Evolutionary conservation across 805 yeast species (phyloP).

Genomic region (Naumovozyma castellii): DNA sequence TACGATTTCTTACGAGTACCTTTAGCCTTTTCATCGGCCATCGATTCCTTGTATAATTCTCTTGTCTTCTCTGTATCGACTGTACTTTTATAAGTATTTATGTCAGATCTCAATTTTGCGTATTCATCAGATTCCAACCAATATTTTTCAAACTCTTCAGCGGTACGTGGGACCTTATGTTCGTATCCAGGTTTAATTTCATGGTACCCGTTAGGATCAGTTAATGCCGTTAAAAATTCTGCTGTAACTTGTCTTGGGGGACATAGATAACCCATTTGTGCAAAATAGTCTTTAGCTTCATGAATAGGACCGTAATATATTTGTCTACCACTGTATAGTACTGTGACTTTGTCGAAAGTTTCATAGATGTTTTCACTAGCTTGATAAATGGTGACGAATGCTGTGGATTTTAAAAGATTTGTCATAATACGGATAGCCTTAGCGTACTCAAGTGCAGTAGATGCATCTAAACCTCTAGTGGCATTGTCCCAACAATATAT

Average conservation of each 20-base stretch:
- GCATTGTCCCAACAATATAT: conserved; percentile 64
- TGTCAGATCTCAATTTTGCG: conserved; percentile 32
- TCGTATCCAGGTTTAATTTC: conserved; percentile 36
- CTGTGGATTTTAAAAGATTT: conserved; percentile 39
- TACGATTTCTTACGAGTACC: conserved; percentile 15
- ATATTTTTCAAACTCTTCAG: conserved; percentile 45
- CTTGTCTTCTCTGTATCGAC: conserved; percentile 29
- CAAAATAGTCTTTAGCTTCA: conserved; percentile 43
- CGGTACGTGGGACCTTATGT: conserved; percentile 42
- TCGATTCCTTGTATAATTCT: conserved; percentile 24
- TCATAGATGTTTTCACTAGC: conserved; percentile 48
- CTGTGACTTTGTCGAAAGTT: conserved; percentile 44
- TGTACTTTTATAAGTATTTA: conserved; percentile 31
- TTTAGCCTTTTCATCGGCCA: conserved; percentile 25
- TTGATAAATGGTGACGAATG: conserved; percentile 52
- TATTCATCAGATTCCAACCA: conserved; percentile 37
- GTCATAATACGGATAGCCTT: conserved; percentile 51
- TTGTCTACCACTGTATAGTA: conserved; percentile 44
- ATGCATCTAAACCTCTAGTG: conserved; percentile 69
- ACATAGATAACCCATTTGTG: conserved; percentile 46
- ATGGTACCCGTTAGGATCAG: conserved; percentile 45
- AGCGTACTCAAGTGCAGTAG: conserved; percentile 62
- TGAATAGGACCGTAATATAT: conserved; percentile 46
- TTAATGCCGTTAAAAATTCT: conserved; percentile 50
- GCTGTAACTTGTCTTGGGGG: conserved; percentile 54